Percentiles rank a stretch among this genome's conserved stretches.
These are phyloP conservation scores for Pseudogymnoascus verrucosus DNA, from an alignment of 2,329 filamentous ascomycete species.

Conservation along the genomic window DNA sequence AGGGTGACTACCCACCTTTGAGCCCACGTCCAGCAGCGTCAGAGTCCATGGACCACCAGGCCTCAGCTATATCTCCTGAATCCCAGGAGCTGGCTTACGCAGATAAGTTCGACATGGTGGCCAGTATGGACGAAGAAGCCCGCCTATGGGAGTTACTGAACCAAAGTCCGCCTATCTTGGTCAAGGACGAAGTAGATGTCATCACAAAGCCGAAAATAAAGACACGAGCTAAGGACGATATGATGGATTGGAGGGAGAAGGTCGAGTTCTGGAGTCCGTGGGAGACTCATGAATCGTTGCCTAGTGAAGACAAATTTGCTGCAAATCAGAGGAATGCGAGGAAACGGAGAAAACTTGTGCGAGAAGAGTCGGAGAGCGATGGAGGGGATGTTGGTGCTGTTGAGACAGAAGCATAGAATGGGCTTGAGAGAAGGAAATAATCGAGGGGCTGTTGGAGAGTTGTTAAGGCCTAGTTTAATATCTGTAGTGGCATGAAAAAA, in stretches of 20 bases:
- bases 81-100: constrained; percentile 9
- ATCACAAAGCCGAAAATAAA: not conserved
- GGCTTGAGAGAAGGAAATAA: too few relatives aligned
- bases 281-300: constrained; percentile 17
- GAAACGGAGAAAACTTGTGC: not conserved
- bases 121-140: constrained; percentile 22
- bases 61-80: not conserved
- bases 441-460: not conserved
- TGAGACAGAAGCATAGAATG: not conserved
- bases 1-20: not conserved
- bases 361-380: not conserved
- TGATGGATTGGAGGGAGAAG: constrained; percentile 22
- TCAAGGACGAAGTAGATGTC: constrained; percentile 14
- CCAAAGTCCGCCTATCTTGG: constrained; percentile 20
- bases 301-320: not conserved
- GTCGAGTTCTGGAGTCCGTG: constrained; percentile 25
- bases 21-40: not conserved
- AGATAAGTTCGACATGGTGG: constrained; percentile 22
- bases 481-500: not conserved
- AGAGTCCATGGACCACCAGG: not conserved
- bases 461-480: not conserved
- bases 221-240: not conserved
- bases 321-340: not conserved
- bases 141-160: constrained; percentile 24
- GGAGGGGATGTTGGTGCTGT: not conserved